Percentiles rank a stretch among this genome's conserved stretches.
phyloP scores from a whole-genome alignment of 352 stramenopile genomes.

The Aphanomyces invadans region DNA sequence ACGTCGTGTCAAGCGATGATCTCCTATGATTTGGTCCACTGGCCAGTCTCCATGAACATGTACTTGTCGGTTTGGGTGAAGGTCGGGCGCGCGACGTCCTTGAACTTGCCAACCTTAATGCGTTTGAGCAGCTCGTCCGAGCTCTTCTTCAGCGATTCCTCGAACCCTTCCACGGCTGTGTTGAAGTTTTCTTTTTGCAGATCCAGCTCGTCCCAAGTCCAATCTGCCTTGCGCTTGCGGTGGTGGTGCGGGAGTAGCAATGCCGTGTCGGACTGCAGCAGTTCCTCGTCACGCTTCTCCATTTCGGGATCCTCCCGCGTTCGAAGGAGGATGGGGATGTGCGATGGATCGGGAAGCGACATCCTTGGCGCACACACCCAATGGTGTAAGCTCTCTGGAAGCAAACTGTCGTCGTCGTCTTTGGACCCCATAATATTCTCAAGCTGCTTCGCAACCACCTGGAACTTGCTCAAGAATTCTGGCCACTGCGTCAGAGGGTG shows the following conservation, averaged over 20 bases:
- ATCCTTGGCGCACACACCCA: slow-evolving; percentile 78
- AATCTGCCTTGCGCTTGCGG: slow-evolving; percentile 31
- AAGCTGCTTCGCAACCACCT: slow-evolving; percentile 80
- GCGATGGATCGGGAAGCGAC: slow-evolving; percentile 64
- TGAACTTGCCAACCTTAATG: slow-evolving; percentile 80
- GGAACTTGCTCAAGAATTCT: slow-evolving; percentile 75
- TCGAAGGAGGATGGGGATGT: slow-evolving; percentile 68
- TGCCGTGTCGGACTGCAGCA: slow-evolving; percentile 53
- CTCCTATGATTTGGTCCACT: slow-evolving; percentile 1
- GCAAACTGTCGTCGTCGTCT: slow-evolving; percentile 52
- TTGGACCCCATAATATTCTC: slow-evolving; percentile 58
- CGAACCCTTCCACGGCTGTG: slow-evolving; percentile 62
- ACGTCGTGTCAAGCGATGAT: too few relatives aligned
- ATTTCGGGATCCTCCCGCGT: slow-evolving; percentile 82
- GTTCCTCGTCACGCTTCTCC: slow-evolving; percentile 68
- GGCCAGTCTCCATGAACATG: slow-evolving; percentile 80
- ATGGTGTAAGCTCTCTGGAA: slow-evolving; percentile 76
- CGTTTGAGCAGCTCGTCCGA: slow-evolving; percentile 70
- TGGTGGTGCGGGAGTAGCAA: slow-evolving; percentile 23
- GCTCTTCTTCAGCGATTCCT: slow-evolving; percentile 80
- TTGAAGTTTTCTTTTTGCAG: slow-evolving; percentile 61
- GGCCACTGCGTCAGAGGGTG: slow-evolving; percentile 74
- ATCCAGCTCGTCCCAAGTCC: slow-evolving; percentile 55
- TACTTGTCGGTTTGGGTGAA: slow-evolving; percentile 73
- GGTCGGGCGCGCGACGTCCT: slow-evolving; percentile 66